A percentile compares a stretch with the other conserved stretches of the same genome.
These are phyloP conservation scores for Ganoderma lucidum DNA, from an alignment of 1,284 basidiomycete genomes.

Conservation along the genomic window DNA sequence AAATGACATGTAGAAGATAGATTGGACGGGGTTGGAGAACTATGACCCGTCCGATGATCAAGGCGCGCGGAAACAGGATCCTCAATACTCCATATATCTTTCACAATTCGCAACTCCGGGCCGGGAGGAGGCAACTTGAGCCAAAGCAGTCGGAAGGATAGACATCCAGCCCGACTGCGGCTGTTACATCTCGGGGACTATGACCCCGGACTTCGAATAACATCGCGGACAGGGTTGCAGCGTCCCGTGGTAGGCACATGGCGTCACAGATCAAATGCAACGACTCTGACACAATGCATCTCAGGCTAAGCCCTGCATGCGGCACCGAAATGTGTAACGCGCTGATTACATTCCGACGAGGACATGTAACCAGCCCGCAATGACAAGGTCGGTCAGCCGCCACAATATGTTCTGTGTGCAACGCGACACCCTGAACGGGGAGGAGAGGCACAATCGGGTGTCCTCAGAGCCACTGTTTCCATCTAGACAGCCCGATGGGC, in stretches of 20 bases:
- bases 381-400: too few species aligned
- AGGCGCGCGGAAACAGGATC: not conserved
- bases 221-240: too few species aligned
- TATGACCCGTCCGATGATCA: not conserved
- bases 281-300: not conserved
- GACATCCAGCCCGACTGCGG: too few species aligned
- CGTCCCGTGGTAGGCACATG: not conserved
- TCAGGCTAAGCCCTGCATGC: not conserved
- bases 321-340: not conserved
- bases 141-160: too few species aligned
- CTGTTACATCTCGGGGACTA: too few species aligned
- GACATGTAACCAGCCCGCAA: not conserved
- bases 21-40: not conserved
- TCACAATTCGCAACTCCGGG: too few species aligned
- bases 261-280: not conserved
- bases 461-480: not conserved
- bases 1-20: not conserved
- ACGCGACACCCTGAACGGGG: not conserved
- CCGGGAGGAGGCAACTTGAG: too few species aligned
- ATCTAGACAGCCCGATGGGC: not conserved
- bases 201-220: too few species aligned
- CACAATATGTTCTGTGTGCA: not conserved
- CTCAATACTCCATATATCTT: not conserved
- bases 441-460: not conserved
- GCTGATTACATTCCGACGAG: not conserved